Evolutionary conservation across 306 rosid genomes (phyloP).

Genomic region (Lupinus albus): DNA sequence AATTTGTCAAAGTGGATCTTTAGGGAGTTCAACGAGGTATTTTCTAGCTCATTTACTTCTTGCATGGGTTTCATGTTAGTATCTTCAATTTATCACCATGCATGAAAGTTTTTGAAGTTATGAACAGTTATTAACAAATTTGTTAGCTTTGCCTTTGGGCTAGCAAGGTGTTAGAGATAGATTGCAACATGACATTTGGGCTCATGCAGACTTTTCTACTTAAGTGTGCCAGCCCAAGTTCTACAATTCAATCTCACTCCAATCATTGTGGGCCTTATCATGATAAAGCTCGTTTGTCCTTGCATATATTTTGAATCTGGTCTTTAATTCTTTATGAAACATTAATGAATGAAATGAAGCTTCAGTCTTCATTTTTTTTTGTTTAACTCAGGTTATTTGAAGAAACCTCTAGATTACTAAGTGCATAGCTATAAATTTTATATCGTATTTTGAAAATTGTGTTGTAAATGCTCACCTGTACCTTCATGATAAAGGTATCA

Average conservation of each 20-base stretch:
- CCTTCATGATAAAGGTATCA: not conserved
- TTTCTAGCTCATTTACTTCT: not conserved
- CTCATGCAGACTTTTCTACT: constrained; percentile 1
- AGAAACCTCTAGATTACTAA: not conserved
- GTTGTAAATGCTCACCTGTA: not conserved
- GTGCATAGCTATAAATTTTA: not conserved
- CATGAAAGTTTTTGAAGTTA: not conserved
- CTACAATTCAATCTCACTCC: not conserved
- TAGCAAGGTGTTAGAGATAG: not conserved
- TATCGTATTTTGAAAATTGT: not conserved
- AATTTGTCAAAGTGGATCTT: constrained; percentile 90
- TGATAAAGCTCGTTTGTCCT: not conserved
- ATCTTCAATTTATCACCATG: not conserved
- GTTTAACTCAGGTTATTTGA: not conserved
- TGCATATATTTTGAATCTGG: not conserved
- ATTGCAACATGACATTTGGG: not conserved
- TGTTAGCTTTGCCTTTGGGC: constrained; percentile 18
- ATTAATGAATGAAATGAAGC: not conserved
- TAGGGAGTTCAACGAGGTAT: constrained; percentile 94
- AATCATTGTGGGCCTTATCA: not conserved
- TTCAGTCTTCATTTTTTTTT: not conserved
- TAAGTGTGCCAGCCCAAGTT: not conserved
- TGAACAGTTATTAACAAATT: constrained; percentile 7
- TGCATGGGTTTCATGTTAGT: not conserved
- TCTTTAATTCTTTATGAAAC: not conserved